Evolutionary conservation across 176 grass and related monocot species (phyloP).

Genomic region (Alloteropsis semialata): DNA sequence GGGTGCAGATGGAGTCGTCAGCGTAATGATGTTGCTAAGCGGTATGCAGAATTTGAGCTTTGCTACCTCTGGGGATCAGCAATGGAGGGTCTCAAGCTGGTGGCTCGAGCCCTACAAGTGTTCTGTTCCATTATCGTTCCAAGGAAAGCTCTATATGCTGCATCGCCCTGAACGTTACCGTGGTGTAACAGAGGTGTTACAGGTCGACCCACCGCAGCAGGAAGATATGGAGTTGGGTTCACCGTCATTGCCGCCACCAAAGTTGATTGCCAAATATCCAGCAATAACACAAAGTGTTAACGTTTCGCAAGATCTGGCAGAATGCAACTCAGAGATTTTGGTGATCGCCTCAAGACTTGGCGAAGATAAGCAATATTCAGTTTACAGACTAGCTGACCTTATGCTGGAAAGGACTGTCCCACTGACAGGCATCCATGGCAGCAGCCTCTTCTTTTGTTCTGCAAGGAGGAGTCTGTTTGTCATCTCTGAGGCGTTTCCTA

Average conservation of each 20-base stretch:
- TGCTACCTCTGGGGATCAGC: no score
- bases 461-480: background rate
- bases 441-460: background rate
- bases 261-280: background rate
- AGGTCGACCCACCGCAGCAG: no score
- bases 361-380: background rate
- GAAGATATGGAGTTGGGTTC: no score
- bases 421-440: background rate
- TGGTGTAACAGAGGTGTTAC: no score
- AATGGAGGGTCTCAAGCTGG: background rate
- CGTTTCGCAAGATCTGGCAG: background rate
- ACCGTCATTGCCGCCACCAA: background rate
- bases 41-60: no score
- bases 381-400: background rate
- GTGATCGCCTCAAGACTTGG: no score
- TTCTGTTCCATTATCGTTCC: no score
- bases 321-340: background rate
- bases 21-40: no score
- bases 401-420: background rate
- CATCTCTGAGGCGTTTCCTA: background rate
- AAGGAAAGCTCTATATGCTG: no score
- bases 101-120: no score
- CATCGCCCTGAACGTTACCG: no score
- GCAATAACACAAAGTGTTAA: rapidly evolving
- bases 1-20: no score